Evolutionary conservation across 345 rosid genomes (phyloP), one percentile per base, ranked within the genome.

Genomic region (Psidium friedrichsthalianum): DNA sequence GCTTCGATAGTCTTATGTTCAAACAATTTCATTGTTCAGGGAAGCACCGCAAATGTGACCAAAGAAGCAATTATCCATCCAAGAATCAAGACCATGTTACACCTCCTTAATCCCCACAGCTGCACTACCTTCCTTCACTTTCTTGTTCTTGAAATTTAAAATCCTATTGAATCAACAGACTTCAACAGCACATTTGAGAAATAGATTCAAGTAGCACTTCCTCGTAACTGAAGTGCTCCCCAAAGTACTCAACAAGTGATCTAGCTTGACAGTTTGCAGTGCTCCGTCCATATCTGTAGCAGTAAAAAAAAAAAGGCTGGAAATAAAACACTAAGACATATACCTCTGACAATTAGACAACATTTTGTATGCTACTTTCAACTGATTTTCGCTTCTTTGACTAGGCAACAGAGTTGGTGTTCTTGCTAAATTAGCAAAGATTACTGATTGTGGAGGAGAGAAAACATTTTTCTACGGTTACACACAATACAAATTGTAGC

Each of bases 251-350:
- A 52, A 95, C 98, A 1, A 95, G 93, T 85, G 24, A 91, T 91
- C 91, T 96, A 5, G 96, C 95, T 83, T 98, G 95, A 88, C 99
- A 96, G 74, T 82, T 84, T 49, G 96, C 93, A 78, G 96, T 95
- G 80, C 92, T 94, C 99, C 94, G 95, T 85, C 96, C 98, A 87
- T 96, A 95, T 89, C 98, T 96, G 94, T 89, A 83, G 59, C 56
- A 49, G 52, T 81, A 86, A 82, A 85, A 36, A 36, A 36, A 36
- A 56, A 69, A 32, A 69, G 61, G 21, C 47, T 49, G 58, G 74
- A 56, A 11, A 81, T 32, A 86, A 51, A 82, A 82, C 56, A 25
- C 74, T 64, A 56, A 82, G 74, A 82, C 11, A 83, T 53, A 83
- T 76, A 95, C 98, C 96, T 94, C 92, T 93, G 94, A 87, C 94